A percentile compares a stretch with the other conserved stretches of the same genome.
Evolutionary conservation across 306 rosid genomes (phyloP).

Genomic region (Senna tora): DNA sequence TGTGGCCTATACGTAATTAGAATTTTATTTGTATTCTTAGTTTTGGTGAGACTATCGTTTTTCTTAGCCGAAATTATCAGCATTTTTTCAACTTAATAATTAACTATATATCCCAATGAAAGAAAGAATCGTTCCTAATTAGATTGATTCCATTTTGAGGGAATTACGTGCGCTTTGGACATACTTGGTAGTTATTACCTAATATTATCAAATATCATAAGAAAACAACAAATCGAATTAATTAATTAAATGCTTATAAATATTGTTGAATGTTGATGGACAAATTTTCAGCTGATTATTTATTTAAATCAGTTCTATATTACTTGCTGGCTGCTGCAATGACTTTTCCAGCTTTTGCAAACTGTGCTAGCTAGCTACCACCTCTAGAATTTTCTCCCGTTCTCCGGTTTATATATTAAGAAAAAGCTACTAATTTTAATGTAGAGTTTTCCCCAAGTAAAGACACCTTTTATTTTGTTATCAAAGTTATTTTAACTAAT

Average conservation of each 20-base stretch:
- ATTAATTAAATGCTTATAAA: not conserved
- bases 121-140: not conserved
- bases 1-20: no score
- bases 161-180: conserved; percentile 32
- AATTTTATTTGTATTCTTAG: no score
- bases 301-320: not conserved
- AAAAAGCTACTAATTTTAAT: no score
- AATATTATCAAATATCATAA: not conserved
- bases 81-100: not conserved
- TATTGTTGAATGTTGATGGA: not conserved
- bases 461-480: no score
- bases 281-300: not conserved
- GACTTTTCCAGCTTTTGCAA: not conserved
- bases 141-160: not conserved
- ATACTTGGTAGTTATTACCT: conserved; percentile 13
- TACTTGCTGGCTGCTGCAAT: not conserved
- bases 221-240: not conserved
- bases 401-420: no score
- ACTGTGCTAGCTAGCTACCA: no score
- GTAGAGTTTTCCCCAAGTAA: no score
- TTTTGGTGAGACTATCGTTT: no score
- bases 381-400: no score
- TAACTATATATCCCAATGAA: not conserved
- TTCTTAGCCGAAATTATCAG: not conserved
- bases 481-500: no score